Evolutionary conservation across 306 rosid species (phyloP).

Genomic region (Vigna trinervia): DNA sequence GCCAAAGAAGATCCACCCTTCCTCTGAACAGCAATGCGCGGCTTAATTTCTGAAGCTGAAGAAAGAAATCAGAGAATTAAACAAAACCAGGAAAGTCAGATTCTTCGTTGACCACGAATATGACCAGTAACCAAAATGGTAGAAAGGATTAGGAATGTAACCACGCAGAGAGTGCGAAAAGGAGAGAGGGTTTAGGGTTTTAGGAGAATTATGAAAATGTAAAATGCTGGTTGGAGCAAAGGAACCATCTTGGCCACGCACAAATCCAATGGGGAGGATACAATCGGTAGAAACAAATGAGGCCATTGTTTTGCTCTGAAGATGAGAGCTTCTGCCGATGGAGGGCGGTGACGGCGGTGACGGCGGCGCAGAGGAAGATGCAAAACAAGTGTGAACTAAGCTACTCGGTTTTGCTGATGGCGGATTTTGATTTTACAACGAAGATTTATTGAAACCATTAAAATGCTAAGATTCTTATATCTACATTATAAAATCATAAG

Average conservation of each 20-base stretch:
- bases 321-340: slow-evolving; percentile 1
- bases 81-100: not conserved
- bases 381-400: not conserved
- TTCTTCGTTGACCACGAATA: not conserved
- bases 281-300: slow-evolving; percentile 46
- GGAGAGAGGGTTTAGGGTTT: slow-evolving; percentile 30
- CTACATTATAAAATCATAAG: too few species aligned
- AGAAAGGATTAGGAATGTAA: slow-evolving; percentile 32
- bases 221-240: slow-evolving; percentile 20
- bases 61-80: slow-evolving; percentile 27
- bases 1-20: slow-evolving; percentile 55
- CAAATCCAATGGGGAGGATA: slow-evolving; percentile 50
- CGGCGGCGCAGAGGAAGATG: not conserved
- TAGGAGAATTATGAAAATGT: slow-evolving; percentile 39
- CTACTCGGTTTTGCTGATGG: not conserved
- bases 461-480: too few species aligned
- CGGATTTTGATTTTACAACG: not conserved
- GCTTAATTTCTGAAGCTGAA: slow-evolving; percentile 38
- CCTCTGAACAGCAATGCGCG: slow-evolving; percentile 37
- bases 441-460: too few species aligned
- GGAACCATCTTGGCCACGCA: slow-evolving; percentile 16
- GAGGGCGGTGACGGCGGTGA: not conserved
- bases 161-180: slow-evolving; percentile 45
- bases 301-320: slow-evolving; percentile 47
- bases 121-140: slow-evolving; percentile 11